Evolutionary conservation across 306 rosid genomes (phyloP).

Genomic region (cucumber (Cucumis sativus)): DNA sequence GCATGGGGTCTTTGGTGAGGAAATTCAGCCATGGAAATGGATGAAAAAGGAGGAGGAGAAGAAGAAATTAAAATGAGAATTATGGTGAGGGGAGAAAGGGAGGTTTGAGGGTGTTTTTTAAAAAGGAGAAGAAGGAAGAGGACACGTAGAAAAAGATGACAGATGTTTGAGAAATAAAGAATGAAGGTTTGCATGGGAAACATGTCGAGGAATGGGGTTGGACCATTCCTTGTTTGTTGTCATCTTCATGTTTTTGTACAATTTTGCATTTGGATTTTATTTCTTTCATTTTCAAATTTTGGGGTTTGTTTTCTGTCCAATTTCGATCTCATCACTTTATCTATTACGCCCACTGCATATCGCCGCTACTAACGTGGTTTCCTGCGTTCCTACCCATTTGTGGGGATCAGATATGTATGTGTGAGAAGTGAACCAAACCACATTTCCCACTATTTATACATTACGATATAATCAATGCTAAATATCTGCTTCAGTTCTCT

Average conservation of each 20-base stretch:
- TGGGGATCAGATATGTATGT: too few species aligned
- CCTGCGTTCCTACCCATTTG: too few species aligned
- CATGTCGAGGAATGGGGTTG: neutral
- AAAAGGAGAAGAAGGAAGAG: slow-evolving; percentile 6
- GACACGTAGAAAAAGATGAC: slow-evolving; percentile 24
- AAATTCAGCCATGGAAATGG: slow-evolving; percentile 18
- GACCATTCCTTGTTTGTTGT: neutral
- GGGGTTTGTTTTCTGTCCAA: neutral
- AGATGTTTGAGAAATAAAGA: neutral
- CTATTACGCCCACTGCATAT: too few species aligned
- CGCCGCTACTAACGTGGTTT: too few species aligned
- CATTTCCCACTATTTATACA: too few species aligned
- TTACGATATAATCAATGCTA: too few species aligned
- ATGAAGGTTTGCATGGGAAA: neutral
- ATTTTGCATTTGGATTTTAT: neutral
- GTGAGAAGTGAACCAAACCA: too few species aligned
- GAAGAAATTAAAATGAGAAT: neutral
- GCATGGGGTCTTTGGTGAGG: neutral
- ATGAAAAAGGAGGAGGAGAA: neutral
- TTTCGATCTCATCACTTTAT: neutral
- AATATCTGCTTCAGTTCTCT: too few species aligned
- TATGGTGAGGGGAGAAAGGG: neutral
- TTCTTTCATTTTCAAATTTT: neutral
- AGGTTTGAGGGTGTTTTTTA: neutral
- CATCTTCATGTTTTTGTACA: neutral